Evolutionary conservation across 176 grass and related monocot genomes (phyloP), one percentile per base, ranked within the genome.

Genomic region (Musa itinerans): DNA sequence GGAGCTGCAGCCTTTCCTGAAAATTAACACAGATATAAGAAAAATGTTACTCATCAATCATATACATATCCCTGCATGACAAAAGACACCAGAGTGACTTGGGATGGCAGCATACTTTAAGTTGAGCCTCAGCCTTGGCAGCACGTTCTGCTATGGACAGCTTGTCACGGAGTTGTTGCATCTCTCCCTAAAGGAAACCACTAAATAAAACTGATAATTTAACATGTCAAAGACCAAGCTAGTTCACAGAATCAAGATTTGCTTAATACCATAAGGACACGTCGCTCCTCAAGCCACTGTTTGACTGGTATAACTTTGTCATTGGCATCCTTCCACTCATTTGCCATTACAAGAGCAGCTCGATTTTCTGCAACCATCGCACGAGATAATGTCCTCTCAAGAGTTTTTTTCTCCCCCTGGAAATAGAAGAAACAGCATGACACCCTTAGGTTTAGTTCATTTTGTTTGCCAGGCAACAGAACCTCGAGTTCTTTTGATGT

Each of bases 1-100:
- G 77, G 3, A 70, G 65, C 52, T 79, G 77, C 53, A 79, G 26
- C 52, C 77, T 79, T 69, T 79, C 77, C 77, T 79, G 19, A 79
- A 48, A 58, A 15, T 15, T 9, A 77, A 24, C 20, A 15, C 19
- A 65, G 52, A 24, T 19, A 64, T 24, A 14, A 77, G 43, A 53
- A 53, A 5, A 26, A 15, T 8, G 13, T 50, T n/a, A 13, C 16
- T 25, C 49, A 65, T 66, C 14, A 24, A 65, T 16, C 3, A 1
- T 10, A 53, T 3, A 26, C 2, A 48, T 34, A 62, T 62, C 15
- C 57, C 12, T 11, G 9, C 50, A 76, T 8, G 63, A 11, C 53
- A 43, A 43, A 61, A 10, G 12, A 16, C 59, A 74, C 12, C 16
- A 75, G 43, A 74, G 8, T 55, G 12, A 74, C 29, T 20, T 11